Evolutionary conservation across 371 early-diverging fungal genomes (phyloP).

Genomic region (Syncephalastrum sp.): DNA sequence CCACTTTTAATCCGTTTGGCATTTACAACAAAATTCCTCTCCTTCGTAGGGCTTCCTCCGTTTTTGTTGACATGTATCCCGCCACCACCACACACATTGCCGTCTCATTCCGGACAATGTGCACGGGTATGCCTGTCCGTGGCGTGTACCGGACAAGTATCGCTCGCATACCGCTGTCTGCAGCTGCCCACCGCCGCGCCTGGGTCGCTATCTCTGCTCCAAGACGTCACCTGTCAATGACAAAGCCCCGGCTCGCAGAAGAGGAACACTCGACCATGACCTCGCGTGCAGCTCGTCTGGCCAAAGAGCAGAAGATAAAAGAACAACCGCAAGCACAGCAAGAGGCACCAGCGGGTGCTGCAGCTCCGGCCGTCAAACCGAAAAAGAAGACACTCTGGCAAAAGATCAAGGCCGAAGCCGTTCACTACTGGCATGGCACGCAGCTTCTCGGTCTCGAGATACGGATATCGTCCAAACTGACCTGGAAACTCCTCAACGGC

Average conservation of each 20-base stretch:
- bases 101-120: conserved; percentile 16
- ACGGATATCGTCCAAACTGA: conserved; percentile 80
- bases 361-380: conserved; percentile 28
- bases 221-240: background rate
- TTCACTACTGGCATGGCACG: conserved; percentile 95
- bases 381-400: conserved; percentile 74
- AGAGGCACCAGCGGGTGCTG: conserved; percentile 8
- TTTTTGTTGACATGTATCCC: too few species aligned
- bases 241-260: conserved; percentile 1
- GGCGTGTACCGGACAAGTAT: conserved; percentile 9
- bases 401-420: conserved; percentile 85
- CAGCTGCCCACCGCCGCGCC: conserved; percentile 22
- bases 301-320: conserved; percentile 27
- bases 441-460: conserved; percentile 90
- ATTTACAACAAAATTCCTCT: too few species aligned
- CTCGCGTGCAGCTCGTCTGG: conserved; percentile 41
- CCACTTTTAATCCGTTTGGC: background rate
- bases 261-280: conserved; percentile 43
- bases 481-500: conserved; percentile 77
- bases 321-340: conserved; percentile 6
- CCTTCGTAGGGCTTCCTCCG: too few species aligned
- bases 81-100: too few species aligned
- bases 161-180: conserved; percentile 7
- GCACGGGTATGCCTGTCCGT: conserved; percentile 14
- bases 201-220: conserved; percentile 6